phyloP scores from a whole-genome alignment of 495 filamentous ascomycete genomes.

The Amphirosellinia nigrospora region DNA sequence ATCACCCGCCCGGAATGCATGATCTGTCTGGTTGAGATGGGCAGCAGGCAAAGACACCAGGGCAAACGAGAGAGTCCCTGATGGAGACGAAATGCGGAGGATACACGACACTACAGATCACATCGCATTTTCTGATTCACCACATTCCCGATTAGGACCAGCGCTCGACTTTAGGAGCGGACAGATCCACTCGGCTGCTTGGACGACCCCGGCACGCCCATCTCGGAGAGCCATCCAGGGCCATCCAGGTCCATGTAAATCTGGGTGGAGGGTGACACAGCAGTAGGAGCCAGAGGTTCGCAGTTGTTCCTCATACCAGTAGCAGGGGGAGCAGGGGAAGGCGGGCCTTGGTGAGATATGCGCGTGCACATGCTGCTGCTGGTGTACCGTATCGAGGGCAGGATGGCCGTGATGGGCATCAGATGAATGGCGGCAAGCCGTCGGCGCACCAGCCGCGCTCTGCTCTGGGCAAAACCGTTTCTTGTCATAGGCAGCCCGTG shows the following conservation, averaged over 20 bases:
- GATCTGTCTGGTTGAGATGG: conserved; percentile 23
- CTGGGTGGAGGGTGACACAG: conserved; percentile 41
- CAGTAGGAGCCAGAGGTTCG: conserved; percentile 31
- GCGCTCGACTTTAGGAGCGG: conserved; percentile 32
- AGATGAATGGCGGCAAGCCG: conserved; percentile 14
- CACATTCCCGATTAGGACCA: conserved; percentile 47
- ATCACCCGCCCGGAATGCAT: conserved; percentile 25
- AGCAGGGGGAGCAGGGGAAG: too few species aligned
- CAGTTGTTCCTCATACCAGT: conserved; percentile 31
- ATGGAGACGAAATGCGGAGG: conserved; percentile 36
- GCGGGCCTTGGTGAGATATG: conserved; percentile 27
- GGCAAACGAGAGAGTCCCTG: conserved; percentile 16
- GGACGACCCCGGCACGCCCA: conserved; percentile 40
- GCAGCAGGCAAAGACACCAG: conserved; percentile 4
- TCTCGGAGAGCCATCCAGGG: conserved; percentile 36
- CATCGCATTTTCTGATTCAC: conserved; percentile 36
- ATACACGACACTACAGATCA: conserved; percentile 34
- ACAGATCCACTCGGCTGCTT: conserved; percentile 40
- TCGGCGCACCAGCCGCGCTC: conserved; percentile 30
- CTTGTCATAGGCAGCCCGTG: conserved; percentile 22
- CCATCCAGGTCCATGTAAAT: conserved; percentile 34
- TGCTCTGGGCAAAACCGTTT: conserved; percentile 26
- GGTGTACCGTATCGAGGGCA: conserved; percentile 15
- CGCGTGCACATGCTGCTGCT: conserved; percentile 15
- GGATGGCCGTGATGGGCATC: conserved; percentile 19